A percentile compares a stretch with the other conserved stretches of the same genome.
Evolutionary conservation across 345 rosid genomes (phyloP).

Genomic region (Brassica nigra): DNA sequence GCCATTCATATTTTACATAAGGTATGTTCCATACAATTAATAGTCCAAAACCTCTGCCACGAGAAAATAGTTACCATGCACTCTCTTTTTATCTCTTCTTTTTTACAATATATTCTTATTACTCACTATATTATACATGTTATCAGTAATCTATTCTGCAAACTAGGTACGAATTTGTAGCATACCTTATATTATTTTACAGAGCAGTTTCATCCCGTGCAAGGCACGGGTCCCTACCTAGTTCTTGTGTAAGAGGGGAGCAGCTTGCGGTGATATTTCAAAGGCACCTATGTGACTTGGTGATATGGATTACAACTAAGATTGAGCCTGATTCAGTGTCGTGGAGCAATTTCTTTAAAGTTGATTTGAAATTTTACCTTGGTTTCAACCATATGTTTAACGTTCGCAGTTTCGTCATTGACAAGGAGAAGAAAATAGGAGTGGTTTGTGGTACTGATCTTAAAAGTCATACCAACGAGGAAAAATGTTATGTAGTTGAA

Average conservation of each 20-base stretch:
- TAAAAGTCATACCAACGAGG: background rate
- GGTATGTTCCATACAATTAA: too few species aligned
- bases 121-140: too few species aligned
- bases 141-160: too few species aligned
- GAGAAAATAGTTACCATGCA: too few species aligned
- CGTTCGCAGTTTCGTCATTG: background rate
- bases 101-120: too few species aligned
- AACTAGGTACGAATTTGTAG: too few species aligned
- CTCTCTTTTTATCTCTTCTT: too few species aligned
- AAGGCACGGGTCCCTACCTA: too few species aligned
- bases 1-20: too few species aligned
- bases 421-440: background rate
- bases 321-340: background rate
- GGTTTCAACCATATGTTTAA: background rate
- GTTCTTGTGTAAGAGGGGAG: background rate
- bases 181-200: too few species aligned
- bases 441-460: background rate
- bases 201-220: too few species aligned
- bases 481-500: background rate
- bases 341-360: background rate
- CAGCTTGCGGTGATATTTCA: background rate
- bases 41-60: too few species aligned
- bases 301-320: background rate
- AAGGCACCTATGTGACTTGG: background rate
- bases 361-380: background rate